Percentiles rank a stretch among this genome's conserved stretches.
Evolutionary conservation across 352 stramenopile genomes (phyloP).

Genomic region (Hyaloperonospora brassicae): DNA sequence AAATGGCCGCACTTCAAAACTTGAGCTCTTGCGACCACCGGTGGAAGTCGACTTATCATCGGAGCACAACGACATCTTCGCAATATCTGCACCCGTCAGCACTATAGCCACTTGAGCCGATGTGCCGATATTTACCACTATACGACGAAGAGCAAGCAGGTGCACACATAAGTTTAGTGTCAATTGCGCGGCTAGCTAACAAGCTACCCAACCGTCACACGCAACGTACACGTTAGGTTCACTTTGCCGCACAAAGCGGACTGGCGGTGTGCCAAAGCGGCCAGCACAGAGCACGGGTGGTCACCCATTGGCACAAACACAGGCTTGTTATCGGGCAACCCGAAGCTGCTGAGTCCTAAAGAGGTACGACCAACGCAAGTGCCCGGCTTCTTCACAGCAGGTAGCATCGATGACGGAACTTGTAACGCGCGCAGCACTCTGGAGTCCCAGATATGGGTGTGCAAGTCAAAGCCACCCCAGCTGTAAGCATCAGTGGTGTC

Average conservation of each 20-base stretch:
- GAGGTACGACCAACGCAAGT: slow-evolving; percentile 36
- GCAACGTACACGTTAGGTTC: slow-evolving; percentile 39
- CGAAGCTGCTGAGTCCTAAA: slow-evolving; percentile 17
- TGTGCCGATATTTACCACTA: slow-evolving; percentile 79
- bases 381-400: slow-evolving; percentile 43
- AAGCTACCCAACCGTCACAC: slow-evolving; percentile 5
- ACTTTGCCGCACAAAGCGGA: slow-evolving; percentile 13
- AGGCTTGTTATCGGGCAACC: slow-evolving; percentile 23
- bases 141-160: slow-evolving; percentile 5
- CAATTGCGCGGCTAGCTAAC: neutral
- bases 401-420: slow-evolving; percentile 57
- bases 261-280: slow-evolving; percentile 33
- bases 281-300: slow-evolving; percentile 66
- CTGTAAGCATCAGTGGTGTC: slow-evolving; percentile 71
- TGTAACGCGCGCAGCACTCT: slow-evolving; percentile 38
- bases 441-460: slow-evolving; percentile 38
- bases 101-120: slow-evolving; percentile 74
- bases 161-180: slow-evolving; percentile 4
- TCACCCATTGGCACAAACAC: slow-evolving; percentile 72
- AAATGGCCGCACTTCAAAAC: slow-evolving; percentile 74
- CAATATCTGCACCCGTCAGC: slow-evolving; percentile 30
- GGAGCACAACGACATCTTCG: slow-evolving; percentile 10
- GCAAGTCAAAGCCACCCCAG: slow-evolving; percentile 56
- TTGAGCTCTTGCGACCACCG: slow-evolving; percentile 12
- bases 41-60: neutral